phyloP scores from a whole-genome alignment of 371 early-diverging fungal genomes.

The Syncephalis plumigaleata region DNA sequence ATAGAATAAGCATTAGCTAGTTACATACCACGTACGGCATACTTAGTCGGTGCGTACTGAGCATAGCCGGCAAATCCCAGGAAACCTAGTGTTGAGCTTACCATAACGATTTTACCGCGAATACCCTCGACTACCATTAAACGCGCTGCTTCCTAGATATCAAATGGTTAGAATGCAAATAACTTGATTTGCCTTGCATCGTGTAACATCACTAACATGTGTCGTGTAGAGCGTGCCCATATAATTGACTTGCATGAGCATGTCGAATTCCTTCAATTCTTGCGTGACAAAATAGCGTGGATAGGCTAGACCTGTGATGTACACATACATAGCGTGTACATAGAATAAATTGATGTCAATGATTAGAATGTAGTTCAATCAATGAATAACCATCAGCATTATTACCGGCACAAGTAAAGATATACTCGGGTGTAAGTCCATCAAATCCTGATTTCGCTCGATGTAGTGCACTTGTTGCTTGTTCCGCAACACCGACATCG shows the following conservation, averaged over 20 bases:
- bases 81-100: slow-evolving; percentile 60
- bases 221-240: slow-evolving; percentile 56
- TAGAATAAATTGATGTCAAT: not conserved
- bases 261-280: slow-evolving; percentile 33
- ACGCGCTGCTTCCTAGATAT: slow-evolving; percentile 32
- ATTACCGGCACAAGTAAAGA: slow-evolving; percentile 68
- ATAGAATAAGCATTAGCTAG: not conserved
- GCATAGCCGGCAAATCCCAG: slow-evolving; percentile 65
- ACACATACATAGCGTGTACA: slow-evolving; percentile 1
- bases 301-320: slow-evolving; percentile 22
- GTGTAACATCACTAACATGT: slow-evolving; percentile 36
- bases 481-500: slow-evolving; percentile 35
- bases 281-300: slow-evolving; percentile 65
- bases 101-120: slow-evolving; percentile 55
- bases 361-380: too few relatives aligned
- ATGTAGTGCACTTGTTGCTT: slow-evolving; percentile 33
- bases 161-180: not conserved
- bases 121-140: slow-evolving; percentile 41
- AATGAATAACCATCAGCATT: not conserved
- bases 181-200: not conserved
- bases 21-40: slow-evolving; percentile 41
- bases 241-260: slow-evolving; percentile 56
- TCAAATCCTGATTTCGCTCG: slow-evolving; percentile 33
- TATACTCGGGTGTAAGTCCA: slow-evolving; percentile 42
- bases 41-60: slow-evolving; percentile 73